These are phyloP conservation scores for Triticum aestivum DNA, from an alignment of 176 grass and related monocot genomes.

Conservation along the genomic window DNA sequence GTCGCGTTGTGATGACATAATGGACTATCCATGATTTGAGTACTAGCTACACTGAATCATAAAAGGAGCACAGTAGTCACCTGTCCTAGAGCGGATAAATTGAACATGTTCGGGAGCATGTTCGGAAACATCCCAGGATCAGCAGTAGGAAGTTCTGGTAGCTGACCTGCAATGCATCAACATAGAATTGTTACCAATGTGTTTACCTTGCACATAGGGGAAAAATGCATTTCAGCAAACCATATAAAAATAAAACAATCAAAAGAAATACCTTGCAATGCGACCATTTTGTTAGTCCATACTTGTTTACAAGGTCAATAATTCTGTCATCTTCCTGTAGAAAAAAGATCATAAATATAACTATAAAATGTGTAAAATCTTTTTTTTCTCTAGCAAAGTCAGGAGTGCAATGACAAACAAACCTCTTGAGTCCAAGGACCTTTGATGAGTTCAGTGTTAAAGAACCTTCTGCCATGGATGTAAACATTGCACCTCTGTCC, in stretches of 20 bases:
- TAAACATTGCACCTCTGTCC: slow-evolving; percentile 95
- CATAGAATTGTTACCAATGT: too few species aligned
- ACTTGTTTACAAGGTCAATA: slow-evolving; percentile 73
- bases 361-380: background rate
- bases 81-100: too few species aligned
- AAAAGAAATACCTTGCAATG: slow-evolving; percentile 63
- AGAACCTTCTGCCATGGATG: slow-evolving; percentile 99
- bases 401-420: slow-evolving; percentile 43
- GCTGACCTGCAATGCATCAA: too few species aligned
- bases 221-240: background rate
- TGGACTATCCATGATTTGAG: too few species aligned
- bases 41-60: too few species aligned
- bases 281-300: slow-evolving; percentile 96
- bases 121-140: too few species aligned
- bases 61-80: too few species aligned
- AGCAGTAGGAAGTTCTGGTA: too few species aligned
- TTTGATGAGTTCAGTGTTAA: slow-evolving; percentile 93
- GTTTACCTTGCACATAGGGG: background rate
- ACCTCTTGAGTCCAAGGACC: slow-evolving; percentile 94
- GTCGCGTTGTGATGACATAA: too few species aligned
- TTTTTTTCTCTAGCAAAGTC: slow-evolving; percentile 18
- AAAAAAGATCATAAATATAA: background rate
- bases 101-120: too few species aligned
- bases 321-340: slow-evolving; percentile 91
- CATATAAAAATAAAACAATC: background rate